Percentiles rank a stretch among this genome's conserved stretches.
Evolutionary conservation across 129 eudicot genomes (phyloP).

Genomic region (Lactuca sativa): DNA sequence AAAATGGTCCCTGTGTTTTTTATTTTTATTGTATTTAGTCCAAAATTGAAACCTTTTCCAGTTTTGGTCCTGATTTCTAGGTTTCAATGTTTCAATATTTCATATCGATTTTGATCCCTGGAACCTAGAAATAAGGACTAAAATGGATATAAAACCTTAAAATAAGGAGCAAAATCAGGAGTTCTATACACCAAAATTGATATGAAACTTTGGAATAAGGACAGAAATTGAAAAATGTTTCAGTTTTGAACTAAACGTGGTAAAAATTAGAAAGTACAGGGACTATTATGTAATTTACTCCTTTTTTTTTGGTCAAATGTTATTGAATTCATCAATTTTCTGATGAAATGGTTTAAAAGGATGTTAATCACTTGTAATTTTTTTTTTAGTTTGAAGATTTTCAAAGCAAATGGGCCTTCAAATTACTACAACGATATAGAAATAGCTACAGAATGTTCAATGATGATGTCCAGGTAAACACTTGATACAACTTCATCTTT

Average conservation of each 20-base stretch:
- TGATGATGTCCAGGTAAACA: slow-evolving; percentile 91
- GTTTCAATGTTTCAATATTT: too few relatives aligned
- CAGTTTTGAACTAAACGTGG: not conserved
- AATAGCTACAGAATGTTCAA: slow-evolving; percentile 87
- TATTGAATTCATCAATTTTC: not conserved
- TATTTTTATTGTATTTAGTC: too few relatives aligned
- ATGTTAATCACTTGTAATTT: not conserved
- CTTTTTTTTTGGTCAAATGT: not conserved
- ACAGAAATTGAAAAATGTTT: not conserved
- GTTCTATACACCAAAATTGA: too few relatives aligned
- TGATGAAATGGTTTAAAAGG: not conserved
- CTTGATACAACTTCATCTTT: not conserved
- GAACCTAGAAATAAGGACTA: not conserved
- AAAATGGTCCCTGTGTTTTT: not conserved
- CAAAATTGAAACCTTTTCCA: too few relatives aligned
- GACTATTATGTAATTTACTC: not conserved
- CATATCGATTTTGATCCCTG: too few relatives aligned
- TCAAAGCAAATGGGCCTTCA: slow-evolving; percentile 98
- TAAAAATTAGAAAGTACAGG: not conserved
- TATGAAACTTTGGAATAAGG: not conserved
- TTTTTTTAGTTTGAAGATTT: slow-evolving; percentile 90
- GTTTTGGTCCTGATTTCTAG: not conserved
- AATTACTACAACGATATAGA: slow-evolving; percentile 87
- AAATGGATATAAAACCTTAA: too few relatives aligned
- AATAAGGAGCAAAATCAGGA: too few relatives aligned